Percentiles rank a stretch among this genome's conserved stretches.
Conservation (phyloP, 1,139 yeast species). For the Kurtzmaniella quercitrusa region DNA sequence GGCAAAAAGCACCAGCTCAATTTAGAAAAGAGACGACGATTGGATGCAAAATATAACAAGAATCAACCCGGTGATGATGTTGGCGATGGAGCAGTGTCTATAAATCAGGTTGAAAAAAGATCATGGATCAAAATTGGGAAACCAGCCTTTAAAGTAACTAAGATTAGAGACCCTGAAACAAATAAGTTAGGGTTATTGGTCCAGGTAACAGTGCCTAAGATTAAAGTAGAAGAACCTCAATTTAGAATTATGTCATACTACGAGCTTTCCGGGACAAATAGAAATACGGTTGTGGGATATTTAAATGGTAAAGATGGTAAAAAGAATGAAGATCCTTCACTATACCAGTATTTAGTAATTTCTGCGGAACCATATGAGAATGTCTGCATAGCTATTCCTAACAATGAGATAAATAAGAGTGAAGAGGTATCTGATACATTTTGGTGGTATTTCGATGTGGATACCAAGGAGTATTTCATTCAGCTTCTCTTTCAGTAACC, state of each 20-base stretch:
- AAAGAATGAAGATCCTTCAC: slow-evolving; percentile 32
- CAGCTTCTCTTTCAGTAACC: slow-evolving; percentile 50
- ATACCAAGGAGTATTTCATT: slow-evolving; percentile 61
- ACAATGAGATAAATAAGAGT: slow-evolving; percentile 38
- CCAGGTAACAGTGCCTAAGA: slow-evolving; percentile 52
- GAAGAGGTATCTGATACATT: slow-evolving; percentile 37
- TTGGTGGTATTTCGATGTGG: slow-evolving; percentile 73
- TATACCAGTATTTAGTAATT: slow-evolving; percentile 62
- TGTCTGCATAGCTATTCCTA: slow-evolving; percentile 65
- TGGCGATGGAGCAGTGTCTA: slow-evolving; percentile 13
- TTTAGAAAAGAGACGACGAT: slow-evolving; percentile 52
- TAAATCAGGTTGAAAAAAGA: slow-evolving; percentile 39
- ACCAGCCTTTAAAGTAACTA: slow-evolving; percentile 65
- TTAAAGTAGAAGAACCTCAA: slow-evolving; percentile 49
- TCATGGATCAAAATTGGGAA: slow-evolving; percentile 61
- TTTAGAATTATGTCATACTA: slow-evolving; percentile 72
- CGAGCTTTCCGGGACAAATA: slow-evolving; percentile 53
- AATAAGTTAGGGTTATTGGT: slow-evolving; percentile 59
- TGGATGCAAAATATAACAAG: slow-evolving; percentile 33
- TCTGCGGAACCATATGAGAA: slow-evolving; percentile 86
- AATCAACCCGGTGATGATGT: slow-evolving; percentile 11
- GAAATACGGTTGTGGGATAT: slow-evolving; percentile 22
- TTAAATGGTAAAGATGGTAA: slow-evolving; percentile 12
- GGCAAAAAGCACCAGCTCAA: slow-evolving; percentile 74
- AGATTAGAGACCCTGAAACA: slow-evolving; percentile 59